These are phyloP conservation scores for Pelargonium fulgidum DNA, from an alignment of 441 rosid genomes.

Conservation along the genomic window DNA sequence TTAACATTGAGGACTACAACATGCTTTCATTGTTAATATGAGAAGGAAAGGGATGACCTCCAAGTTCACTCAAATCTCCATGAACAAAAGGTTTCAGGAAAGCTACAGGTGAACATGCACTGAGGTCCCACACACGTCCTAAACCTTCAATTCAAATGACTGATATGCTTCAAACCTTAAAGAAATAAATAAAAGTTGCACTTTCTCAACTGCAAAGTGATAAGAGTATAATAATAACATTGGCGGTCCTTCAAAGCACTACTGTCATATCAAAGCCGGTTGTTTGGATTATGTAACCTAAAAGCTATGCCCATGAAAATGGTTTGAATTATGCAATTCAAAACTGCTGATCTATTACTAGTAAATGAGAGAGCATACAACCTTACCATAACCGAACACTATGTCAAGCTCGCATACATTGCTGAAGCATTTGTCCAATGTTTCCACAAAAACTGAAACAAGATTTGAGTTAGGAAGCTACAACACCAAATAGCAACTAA, in stretches of 20 bases:
- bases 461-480: conserved; percentile 18
- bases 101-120: neutral
- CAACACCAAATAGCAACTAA: conserved; percentile 2
- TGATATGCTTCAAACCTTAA: neutral
- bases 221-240: neutral
- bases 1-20: neutral
- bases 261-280: neutral
- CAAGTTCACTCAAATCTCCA: neutral
- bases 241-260: neutral
- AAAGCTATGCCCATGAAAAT: neutral
- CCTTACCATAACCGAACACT: conserved; percentile 88
- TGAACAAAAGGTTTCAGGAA: neutral
- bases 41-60: neutral
- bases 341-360: neutral
- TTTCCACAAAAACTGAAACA: conserved; percentile 81
- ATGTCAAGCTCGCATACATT: conserved; percentile 93
- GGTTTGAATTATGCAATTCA: neutral
- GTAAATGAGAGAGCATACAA: conserved; percentile 21
- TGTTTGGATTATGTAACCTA: no score
- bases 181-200: neutral
- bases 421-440: conserved; percentile 94
- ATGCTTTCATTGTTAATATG: neutral
- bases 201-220: neutral
- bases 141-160: neutral
- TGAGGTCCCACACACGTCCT: neutral